Conservation (phyloP, 176 grass and related monocot species). For the Hyparrhenia diplandra region DNA sequence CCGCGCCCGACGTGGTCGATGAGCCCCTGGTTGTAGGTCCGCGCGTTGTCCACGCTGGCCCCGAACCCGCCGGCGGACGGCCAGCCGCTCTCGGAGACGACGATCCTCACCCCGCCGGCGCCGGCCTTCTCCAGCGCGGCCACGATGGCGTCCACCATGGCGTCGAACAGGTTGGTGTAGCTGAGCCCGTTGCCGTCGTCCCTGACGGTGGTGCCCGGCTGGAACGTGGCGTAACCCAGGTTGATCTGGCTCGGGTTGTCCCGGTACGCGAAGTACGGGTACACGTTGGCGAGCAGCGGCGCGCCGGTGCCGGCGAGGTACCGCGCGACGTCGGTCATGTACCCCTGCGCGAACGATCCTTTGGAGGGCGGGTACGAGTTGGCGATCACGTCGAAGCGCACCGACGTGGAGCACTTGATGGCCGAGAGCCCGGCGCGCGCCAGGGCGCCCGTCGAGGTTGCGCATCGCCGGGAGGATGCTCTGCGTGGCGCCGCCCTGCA, state of each 20-base stretch:
- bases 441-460: constrained; percentile 44
- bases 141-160: constrained; percentile 42
- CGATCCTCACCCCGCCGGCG: constrained; percentile 5
- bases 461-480: constrained; percentile 63
- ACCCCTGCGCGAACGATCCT: constrained; percentile 31
- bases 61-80: constrained; percentile 51
- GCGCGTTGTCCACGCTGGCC: constrained; percentile 38
- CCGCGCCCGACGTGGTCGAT: constrained; percentile 37
- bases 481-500: constrained; percentile 16
- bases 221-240: constrained; percentile 48
- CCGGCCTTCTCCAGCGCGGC: constrained; percentile 59
- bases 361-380: constrained; percentile 53
- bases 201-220: constrained; percentile 26
- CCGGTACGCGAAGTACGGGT: constrained; percentile 59
- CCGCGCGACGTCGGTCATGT: constrained; percentile 27
- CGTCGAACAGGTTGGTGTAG: constrained; percentile 64
- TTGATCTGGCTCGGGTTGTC: constrained; percentile 26
- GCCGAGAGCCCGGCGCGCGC: not conserved
- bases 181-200: constrained; percentile 25
- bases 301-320: constrained; percentile 31
- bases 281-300: constrained; percentile 63
- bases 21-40: constrained; percentile 63
- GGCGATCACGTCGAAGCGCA: constrained; percentile 30
- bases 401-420: constrained; percentile 60
- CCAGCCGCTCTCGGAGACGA: constrained; percentile 70